Base-by-base conservation (phyloP, 2,329 filamentous ascomycete genomes). In the Nemania abortiva region DNA sequence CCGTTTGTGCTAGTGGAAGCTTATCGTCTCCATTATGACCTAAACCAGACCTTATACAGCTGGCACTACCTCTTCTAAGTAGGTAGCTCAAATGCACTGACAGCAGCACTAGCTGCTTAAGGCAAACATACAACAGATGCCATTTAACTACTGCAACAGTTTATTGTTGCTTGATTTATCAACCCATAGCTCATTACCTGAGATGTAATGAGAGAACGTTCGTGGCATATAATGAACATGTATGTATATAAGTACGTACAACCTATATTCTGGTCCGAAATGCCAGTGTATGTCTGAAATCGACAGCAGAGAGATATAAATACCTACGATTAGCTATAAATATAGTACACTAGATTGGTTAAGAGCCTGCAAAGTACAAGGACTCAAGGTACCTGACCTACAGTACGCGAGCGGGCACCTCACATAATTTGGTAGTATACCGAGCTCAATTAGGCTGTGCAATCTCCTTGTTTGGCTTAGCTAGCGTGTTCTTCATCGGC, bases 391-490 rank as follows among this genome's bases (percentile, higher is more conserved):
- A 56, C 18, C 45, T 42, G 5, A 18, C 27, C 27, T 34, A 66
- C 42, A 63, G 34, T 29, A 22, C 11, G 34, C 27, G 13, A 65
- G 63, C 53, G 49, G 42, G 53, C 58, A 62, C 37, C 47, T 58
- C 24, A 54, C 52, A 47, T 27, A 42, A 55, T 53, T 50, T 68
- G 34, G 56, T 54, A 29, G 55, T 37, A 60, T 42, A 59, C 67
- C 53, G 50, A 56, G 57, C 65, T 62, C 39, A 24, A 70, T 69
- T 70, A 18, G 65, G 65, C 49, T 53, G 47, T 22, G 47, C 39
- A 69, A 69, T 70, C 69, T 70, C 66, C 65, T 59, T 9, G 62
- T 68, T 50, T 37, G 65, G 65, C 66, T 68, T 72, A 71, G 70
- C 70, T 67, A 63, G 68, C 61, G 66, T 57, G 22, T 57, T 70